These are phyloP conservation scores for Pezicula neosporulosa DNA, from an alignment of 2,329 filamentous ascomycete genomes.

Conservation along the genomic window DNA sequence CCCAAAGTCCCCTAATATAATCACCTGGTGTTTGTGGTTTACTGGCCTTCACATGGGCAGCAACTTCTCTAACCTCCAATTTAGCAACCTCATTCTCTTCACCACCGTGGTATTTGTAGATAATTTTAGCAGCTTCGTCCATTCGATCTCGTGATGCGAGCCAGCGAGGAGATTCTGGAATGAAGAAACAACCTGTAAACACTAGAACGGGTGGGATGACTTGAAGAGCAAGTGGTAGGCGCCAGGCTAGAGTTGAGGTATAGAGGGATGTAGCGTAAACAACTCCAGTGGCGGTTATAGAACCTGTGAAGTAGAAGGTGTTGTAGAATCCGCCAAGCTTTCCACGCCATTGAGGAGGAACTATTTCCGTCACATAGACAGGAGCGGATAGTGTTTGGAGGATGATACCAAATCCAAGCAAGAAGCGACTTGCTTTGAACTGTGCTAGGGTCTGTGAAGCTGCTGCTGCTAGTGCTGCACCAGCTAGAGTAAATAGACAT, in stretches of 20 bases:
- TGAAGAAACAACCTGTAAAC: slow-evolving; percentile 34
- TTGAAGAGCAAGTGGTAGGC: slow-evolving; percentile 42
- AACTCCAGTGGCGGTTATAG: slow-evolving; percentile 17
- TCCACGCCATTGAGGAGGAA: slow-evolving; percentile 39
- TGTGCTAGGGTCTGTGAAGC: slow-evolving; percentile 26
- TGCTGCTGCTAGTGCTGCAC: slow-evolving; percentile 22
- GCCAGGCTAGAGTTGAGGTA: slow-evolving; percentile 35
- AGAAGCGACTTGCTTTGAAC: slow-evolving; percentile 48
- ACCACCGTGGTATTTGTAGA: slow-evolving; percentile 43
- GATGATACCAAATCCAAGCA: slow-evolving; percentile 51
- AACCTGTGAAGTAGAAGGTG: slow-evolving; percentile 19
- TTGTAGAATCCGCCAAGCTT: slow-evolving; percentile 28
- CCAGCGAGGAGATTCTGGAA: slow-evolving; percentile 45
- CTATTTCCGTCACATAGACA: slow-evolving; percentile 41
- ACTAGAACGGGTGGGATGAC: slow-evolving; percentile 12
- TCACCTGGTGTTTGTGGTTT: slow-evolving; percentile 18
- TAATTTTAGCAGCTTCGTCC: slow-evolving; percentile 39
- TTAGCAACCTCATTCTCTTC: slow-evolving; percentile 49
- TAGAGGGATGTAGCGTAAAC: slow-evolving; percentile 22
- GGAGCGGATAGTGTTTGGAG: slow-evolving; percentile 38
- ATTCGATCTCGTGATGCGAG: slow-evolving; percentile 44
- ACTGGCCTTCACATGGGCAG: slow-evolving; percentile 43
- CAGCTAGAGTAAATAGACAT: slow-evolving; percentile 11
- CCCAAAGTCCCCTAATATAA: slow-evolving; percentile 54
- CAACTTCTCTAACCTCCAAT: slow-evolving; percentile 52